Percentiles rank a stretch among this genome's conserved stretches.
Evolutionary conservation across 1,139 yeast genomes (phyloP).

Genomic region (Pichia inconspicua): DNA sequence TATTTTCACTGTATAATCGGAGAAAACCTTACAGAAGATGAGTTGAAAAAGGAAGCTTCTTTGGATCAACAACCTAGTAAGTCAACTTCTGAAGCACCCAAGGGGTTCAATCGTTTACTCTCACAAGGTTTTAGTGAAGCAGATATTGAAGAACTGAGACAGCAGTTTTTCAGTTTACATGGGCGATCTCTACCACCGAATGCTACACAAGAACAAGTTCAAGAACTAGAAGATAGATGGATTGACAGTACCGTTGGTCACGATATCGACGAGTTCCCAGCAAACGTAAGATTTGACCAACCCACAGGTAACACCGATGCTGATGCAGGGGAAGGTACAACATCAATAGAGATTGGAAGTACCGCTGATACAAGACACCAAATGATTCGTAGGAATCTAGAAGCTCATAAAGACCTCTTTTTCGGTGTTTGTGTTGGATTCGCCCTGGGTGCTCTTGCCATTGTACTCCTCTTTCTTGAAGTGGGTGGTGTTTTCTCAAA

Average conservation of each 20-base stretch:
- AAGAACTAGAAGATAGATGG: conserved; percentile 84
- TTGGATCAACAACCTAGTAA: conserved; percentile 46
- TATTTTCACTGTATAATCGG: conserved; percentile 82
- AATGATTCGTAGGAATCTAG: conserved; percentile 27
- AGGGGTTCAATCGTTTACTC: conserved; percentile 78
- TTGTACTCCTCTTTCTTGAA: conserved; percentile 48
- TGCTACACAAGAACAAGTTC: conserved; percentile 30
- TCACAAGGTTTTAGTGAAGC: conserved; percentile 76
- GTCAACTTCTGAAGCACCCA: conserved; percentile 60
- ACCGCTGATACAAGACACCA: neutral
- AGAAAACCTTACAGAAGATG: conserved; percentile 51
- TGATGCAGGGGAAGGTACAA: neutral
- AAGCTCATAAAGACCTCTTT: conserved; percentile 51
- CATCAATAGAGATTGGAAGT: neutral
- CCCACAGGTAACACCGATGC: neutral
- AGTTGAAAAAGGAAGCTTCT: conserved; percentile 55
- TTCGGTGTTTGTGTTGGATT: conserved; percentile 59
- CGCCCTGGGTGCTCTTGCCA: conserved; percentile 53
- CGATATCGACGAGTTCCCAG: conserved; percentile 35
- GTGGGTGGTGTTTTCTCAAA: conserved; percentile 48
- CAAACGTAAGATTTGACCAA: conserved; percentile 14
- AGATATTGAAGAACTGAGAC: conserved; percentile 64
- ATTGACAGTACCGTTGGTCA: conserved; percentile 66
- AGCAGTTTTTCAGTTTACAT: conserved; percentile 66
- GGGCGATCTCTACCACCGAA: conserved; percentile 34